phyloP scores from a whole-genome alignment of 164 flowering plant genomes.

The Euptelea pleiosperma region DNA sequence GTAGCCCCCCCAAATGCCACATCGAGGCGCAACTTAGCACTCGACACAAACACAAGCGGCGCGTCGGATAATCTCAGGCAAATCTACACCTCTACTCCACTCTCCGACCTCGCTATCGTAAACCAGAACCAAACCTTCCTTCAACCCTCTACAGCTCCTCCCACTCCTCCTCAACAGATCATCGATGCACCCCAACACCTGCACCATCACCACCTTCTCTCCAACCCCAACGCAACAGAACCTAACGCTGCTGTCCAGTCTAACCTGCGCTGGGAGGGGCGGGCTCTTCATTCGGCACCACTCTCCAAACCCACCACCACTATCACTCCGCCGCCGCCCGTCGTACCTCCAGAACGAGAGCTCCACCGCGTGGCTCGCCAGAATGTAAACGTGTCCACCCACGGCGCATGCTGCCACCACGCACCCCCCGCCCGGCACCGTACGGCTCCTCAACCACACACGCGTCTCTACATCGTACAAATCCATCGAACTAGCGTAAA shows the following conservation, averaged over 20 bases:
- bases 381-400: conserved; percentile 50
- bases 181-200: conserved; percentile 67
- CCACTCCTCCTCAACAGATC: conserved; percentile 72
- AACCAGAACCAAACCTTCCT: conserved; percentile 63
- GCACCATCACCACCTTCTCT: conserved; percentile 64
- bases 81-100: conserved; percentile 70
- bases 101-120: conserved; percentile 53
- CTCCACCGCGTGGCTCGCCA: conserved; percentile 88
- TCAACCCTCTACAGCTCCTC: conserved; percentile 50
- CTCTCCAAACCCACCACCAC: conserved; percentile 46
- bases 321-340: conserved; percentile 36
- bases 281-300: conserved; percentile 70
- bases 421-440: conserved; percentile 88
- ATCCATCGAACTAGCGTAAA: conserved; percentile 83
- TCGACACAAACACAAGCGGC: conserved; percentile 73
- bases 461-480: conserved; percentile 65
- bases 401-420: conserved; percentile 84
- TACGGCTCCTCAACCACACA: conserved; percentile 68
- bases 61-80: conserved; percentile 66
- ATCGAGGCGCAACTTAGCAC: conserved; percentile 34
- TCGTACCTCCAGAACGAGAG: conserved; percentile 82
- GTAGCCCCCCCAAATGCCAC: too few relatives aligned
- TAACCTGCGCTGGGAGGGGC: conserved; percentile 68
- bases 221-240: conserved; percentile 74
- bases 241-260: conserved; percentile 64